Conservation (phyloP, 2,329 filamentous ascomycete species). For the Phaeosphaeriaceae sp. region DNA sequence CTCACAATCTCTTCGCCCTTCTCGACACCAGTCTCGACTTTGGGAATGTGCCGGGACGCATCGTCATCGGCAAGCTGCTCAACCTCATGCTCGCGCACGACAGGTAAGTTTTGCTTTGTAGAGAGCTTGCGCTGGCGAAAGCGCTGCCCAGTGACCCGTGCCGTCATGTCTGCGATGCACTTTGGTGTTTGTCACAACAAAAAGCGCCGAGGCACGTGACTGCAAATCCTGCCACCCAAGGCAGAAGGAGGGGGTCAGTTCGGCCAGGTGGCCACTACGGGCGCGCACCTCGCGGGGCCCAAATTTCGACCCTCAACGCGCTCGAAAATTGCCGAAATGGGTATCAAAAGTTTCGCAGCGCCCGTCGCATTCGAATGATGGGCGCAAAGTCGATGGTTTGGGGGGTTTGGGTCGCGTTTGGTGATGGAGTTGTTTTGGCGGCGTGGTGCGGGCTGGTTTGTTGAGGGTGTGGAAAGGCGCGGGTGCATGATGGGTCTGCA, state of each 20-base stretch:
- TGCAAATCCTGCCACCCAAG: conserved; percentile 27
- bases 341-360: conserved; percentile 37
- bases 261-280: conserved; percentile 30
- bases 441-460: conserved; percentile 10
- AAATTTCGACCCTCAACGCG: conserved; percentile 35
- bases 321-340: conserved; percentile 38
- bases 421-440: conserved; percentile 25
- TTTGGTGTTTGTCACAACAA: conserved; percentile 18
- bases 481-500: conserved; percentile 8
- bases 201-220: conserved; percentile 35
- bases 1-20: conserved; percentile 96
- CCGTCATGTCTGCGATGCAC: conserved; percentile 39
- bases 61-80: conserved; percentile 86
- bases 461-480: conserved; percentile 19
- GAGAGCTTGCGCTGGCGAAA: conserved; percentile 90
- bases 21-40: conserved; percentile 95
- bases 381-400: conserved; percentile 30
- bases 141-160: conserved; percentile 59
- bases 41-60: conserved; percentile 79
- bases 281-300: conserved; percentile 23
- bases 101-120: conserved; percentile 84
- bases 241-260: conserved; percentile 19
- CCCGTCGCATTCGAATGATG: conserved; percentile 30
- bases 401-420: conserved; percentile 19
- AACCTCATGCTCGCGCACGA: conserved; percentile 90